Evolutionary conservation across 257 asterid genomes (phyloP).

Genomic region (Forsythia viridissima): DNA sequence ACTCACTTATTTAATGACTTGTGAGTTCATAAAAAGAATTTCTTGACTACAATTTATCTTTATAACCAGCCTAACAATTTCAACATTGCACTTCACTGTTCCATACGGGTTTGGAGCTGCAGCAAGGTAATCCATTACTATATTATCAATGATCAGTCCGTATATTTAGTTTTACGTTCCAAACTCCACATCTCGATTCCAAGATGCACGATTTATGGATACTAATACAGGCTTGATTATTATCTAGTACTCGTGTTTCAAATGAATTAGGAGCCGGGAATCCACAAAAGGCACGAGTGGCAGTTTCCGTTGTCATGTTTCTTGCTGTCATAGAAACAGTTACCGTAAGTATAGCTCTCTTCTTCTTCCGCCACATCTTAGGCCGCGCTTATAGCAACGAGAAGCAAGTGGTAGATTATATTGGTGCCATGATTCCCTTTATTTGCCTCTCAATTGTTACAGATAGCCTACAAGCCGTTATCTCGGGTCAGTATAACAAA

Average conservation of each 20-base stretch:
- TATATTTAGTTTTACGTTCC: too few species aligned
- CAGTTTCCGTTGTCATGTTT: slow-evolving; percentile 38
- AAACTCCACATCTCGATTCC: not conserved
- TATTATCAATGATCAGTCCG: not conserved
- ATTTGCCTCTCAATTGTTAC: slow-evolving; percentile 43
- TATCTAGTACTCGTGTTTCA: slow-evolving; percentile 58
- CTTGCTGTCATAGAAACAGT: slow-evolving; percentile 36
- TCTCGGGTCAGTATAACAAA: slow-evolving; percentile 39
- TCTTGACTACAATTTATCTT: not conserved
- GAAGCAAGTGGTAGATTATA: slow-evolving; percentile 45
- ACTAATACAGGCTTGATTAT: not conserved
- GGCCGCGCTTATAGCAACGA: slow-evolving; percentile 52
- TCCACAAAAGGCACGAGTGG: slow-evolving; percentile 41
- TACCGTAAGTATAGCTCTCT: slow-evolving; percentile 26
- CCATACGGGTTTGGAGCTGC: slow-evolving; percentile 63
- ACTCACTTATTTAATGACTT: not conserved
- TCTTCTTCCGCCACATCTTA: slow-evolving; percentile 30
- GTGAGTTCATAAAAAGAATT: not conserved
- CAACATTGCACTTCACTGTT: slow-evolving; percentile 53
- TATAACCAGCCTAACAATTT: slow-evolving; percentile 54
- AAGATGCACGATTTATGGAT: not conserved
- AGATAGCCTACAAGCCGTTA: slow-evolving; percentile 55
- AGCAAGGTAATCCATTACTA: slow-evolving; percentile 39
- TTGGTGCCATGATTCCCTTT: slow-evolving; percentile 53
- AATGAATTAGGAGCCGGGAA: slow-evolving; percentile 70